Percentiles rank a stretch among this genome's conserved stretches.
phyloP scores from a whole-genome alignment of 1,284 basidiomycete genomes.

The Pseudomicrostroma phylloplanum region DNA sequence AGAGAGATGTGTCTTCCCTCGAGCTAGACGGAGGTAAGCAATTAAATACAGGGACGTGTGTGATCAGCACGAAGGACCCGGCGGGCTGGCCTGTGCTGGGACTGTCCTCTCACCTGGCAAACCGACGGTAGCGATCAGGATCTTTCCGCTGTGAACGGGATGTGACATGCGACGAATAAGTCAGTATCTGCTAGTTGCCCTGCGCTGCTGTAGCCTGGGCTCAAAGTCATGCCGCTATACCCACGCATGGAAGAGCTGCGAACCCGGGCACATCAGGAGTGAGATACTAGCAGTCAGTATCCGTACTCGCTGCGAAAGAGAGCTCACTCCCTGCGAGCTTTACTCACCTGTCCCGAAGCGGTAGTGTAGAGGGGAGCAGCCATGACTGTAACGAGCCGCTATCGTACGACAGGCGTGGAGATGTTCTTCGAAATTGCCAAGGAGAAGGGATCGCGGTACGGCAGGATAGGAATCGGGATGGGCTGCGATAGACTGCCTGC shows the following conservation, averaged over 20 bases:
- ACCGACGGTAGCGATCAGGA: constrained; percentile 83
- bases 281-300: neutral
- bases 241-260: constrained; percentile 26
- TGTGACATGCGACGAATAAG: neutral
- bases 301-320: neutral
- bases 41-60: too few relatives aligned
- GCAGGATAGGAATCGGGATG: too few relatives aligned
- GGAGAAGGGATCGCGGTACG: too few relatives aligned
- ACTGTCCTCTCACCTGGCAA: constrained; percentile 57
- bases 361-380: constrained; percentile 33
- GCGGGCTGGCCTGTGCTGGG: neutral
- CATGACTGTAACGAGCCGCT: constrained; percentile 13
- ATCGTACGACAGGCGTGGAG: too few relatives aligned
- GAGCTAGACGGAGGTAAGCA: constrained; percentile 25
- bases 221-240: constrained; percentile 8
- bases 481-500: too few relatives aligned
- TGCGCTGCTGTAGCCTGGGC: too few relatives aligned
- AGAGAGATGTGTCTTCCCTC: constrained; percentile 94
- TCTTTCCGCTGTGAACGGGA: constrained; percentile 62
- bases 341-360: constrained; percentile 21
- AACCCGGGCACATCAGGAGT: neutral
- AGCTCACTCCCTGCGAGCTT: neutral
- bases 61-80: neutral
- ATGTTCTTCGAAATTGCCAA: too few relatives aligned
- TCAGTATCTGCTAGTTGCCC: neutral